Conservation (phyloP, 768 basidiomycete species). For the Leccinum sublutescens region DNA sequence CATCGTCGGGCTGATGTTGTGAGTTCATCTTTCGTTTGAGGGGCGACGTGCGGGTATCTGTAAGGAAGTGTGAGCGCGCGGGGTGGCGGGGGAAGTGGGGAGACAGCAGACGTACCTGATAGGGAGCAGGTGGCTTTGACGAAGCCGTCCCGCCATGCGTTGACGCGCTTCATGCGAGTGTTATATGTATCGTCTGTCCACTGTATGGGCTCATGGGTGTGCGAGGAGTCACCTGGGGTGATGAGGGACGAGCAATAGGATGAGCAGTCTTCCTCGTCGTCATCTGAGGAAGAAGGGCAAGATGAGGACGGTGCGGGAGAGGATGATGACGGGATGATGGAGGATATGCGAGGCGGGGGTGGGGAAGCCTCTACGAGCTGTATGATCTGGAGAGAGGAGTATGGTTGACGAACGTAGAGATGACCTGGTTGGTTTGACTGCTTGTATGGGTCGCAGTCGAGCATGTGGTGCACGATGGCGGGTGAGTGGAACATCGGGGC, state of each 20-base stretch:
- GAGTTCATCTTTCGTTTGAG: slow-evolving; percentile 47
- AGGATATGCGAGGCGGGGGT: slow-evolving; percentile 44
- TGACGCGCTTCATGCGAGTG: slow-evolving; percentile 62
- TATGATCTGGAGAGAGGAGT: slow-evolving; percentile 60
- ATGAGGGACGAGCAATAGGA: slow-evolving; percentile 74
- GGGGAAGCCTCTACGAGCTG: slow-evolving; percentile 67
- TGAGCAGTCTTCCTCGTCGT: slow-evolving; percentile 46
- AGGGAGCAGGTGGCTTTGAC: slow-evolving; percentile 42
- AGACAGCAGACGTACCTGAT: slow-evolving; percentile 36
- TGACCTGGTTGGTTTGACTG: slow-evolving; percentile 33
- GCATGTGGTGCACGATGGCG: slow-evolving; percentile 19
- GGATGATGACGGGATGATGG: slow-evolving; percentile 34
- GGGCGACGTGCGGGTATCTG: slow-evolving; percentile 28
- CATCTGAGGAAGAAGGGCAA: slow-evolving; percentile 25
- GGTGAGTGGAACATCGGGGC: slow-evolving; percentile 28
- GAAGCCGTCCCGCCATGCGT: slow-evolving; percentile 66
- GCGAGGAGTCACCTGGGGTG: slow-evolving; percentile 38
- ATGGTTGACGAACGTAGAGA: slow-evolving; percentile 47
- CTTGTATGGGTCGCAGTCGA: slow-evolving; percentile 36
- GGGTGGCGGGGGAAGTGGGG: background rate
- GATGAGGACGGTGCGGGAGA: slow-evolving; percentile 38
- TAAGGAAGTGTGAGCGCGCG: slow-evolving; percentile 1
- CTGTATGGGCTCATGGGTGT: slow-evolving; percentile 20
- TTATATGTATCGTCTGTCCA: slow-evolving; percentile 50
- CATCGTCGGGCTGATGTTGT: slow-evolving; percentile 38